Conservation (phyloP, 164 flowering plant genomes). For the Euptelea pleiosperma region DNA sequence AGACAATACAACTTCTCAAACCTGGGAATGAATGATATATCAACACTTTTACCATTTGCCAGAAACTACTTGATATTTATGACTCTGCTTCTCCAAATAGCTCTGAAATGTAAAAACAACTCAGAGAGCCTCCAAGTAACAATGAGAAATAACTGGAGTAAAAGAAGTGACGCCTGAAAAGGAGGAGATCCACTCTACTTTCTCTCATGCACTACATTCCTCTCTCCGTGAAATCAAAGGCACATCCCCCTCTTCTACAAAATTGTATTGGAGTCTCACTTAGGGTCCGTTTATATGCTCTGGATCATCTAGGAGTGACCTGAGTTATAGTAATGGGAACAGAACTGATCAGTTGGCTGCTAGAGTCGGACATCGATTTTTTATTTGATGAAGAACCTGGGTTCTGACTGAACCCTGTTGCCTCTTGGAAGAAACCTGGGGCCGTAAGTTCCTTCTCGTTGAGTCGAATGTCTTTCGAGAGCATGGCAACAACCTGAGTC, state of each 20-base stretch:
- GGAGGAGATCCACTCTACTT: background rate
- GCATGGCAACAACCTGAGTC: constrained; percentile 74
- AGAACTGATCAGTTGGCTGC: constrained; percentile 36
- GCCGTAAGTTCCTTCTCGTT: constrained; percentile 61
- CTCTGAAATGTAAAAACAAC: no score
- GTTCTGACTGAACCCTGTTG: constrained; percentile 8
- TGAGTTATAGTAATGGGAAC: constrained; percentile 42
- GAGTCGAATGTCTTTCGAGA: constrained; percentile 48
- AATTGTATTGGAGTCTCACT: background rate
- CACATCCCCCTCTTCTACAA: no score
- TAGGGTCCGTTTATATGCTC: background rate
- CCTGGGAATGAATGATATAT: no score
- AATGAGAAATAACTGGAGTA: no score
- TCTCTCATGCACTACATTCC: background rate
- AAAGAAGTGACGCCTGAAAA: background rate
- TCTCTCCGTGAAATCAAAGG: background rate
- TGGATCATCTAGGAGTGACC: constrained; percentile 49
- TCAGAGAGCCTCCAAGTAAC: no score
- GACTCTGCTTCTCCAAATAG: background rate
- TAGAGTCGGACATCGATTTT: constrained; percentile 24
- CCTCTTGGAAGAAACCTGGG: constrained; percentile 57
- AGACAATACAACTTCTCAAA: background rate
- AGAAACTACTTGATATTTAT: background rate
- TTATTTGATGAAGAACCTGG: constrained; percentile 20
- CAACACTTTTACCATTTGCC: no score